Evolutionary conservation across 805 yeast genomes (phyloP).

Genomic region (Candida fluviatilis): DNA sequence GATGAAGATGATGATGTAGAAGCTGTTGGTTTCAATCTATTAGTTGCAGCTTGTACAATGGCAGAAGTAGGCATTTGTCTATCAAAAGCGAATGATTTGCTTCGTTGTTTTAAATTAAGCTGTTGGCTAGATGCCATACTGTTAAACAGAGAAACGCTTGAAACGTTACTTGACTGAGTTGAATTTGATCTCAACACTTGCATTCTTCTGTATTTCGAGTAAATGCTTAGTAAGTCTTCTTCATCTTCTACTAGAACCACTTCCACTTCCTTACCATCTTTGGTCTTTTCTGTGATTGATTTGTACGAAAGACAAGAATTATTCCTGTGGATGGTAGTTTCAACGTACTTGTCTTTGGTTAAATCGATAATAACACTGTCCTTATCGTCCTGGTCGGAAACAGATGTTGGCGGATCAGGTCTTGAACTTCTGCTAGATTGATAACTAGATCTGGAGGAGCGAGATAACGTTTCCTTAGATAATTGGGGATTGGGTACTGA

Average conservation of each 20-base stretch:
- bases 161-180: conserved; percentile 3
- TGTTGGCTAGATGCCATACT: conserved; percentile 18
- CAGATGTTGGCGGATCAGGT: conserved; percentile 21
- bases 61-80: neutral
- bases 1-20: conserved; percentile 5
- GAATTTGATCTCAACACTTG: conserved; percentile 26
- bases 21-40: conserved; percentile 4
- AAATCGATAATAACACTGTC: conserved; percentile 40
- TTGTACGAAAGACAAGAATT: conserved; percentile 33
- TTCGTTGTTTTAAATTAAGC: conserved; percentile 9
- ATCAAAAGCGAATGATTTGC: neutral
- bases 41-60: neutral
- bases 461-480: neutral
- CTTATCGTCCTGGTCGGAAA: conserved; percentile 30
- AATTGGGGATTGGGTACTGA: neutral
- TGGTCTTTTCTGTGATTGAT: conserved; percentile 35
- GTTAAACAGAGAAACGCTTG: conserved; percentile 16
- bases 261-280: conserved; percentile 37
- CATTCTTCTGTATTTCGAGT: conserved; percentile 33
- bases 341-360: conserved; percentile 36
- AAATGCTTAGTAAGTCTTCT: conserved; percentile 34
- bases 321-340: conserved; percentile 32
- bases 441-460: conserved; percentile 19
- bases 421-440: conserved; percentile 23
- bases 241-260: conserved; percentile 42